These are phyloP conservation scores for Larix sibirica DNA, from an alignment of 83 land plant genomes.

Conservation along the genomic window DNA sequence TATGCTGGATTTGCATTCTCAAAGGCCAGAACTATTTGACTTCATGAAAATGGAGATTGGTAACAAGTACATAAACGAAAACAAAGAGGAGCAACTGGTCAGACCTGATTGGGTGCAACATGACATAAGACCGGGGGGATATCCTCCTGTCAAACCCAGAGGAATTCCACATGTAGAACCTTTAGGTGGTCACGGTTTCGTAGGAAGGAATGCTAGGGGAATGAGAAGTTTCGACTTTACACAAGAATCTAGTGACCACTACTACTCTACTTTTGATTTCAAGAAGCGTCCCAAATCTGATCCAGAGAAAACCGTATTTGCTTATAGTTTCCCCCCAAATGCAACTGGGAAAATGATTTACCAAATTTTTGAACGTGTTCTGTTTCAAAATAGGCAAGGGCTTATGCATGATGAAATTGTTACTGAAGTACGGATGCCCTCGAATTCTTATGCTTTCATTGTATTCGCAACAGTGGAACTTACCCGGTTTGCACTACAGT, in stretches of 20 bases:
- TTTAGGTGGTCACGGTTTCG: constrained; percentile 6
- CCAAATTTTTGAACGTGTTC: constrained; percentile 32
- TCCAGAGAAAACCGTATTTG: constrained; percentile 45
- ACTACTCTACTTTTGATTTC: constrained; percentile 4
- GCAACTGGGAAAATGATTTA: constrained; percentile 31
- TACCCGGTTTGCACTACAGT: constrained; percentile 22
- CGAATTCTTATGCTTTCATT: constrained; percentile 39
- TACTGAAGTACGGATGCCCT: constrained; percentile 32
- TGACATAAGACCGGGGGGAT: constrained; percentile 7
- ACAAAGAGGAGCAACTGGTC: constrained; percentile 21
- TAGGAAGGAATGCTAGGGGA: constrained; percentile 10
- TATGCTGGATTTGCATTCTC: constrained; percentile 37
- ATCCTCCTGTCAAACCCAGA: constrained; percentile 5
- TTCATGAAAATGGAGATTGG: constrained; percentile 46
- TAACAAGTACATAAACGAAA: constrained; percentile 18
- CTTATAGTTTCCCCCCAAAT: constrained; percentile 32
- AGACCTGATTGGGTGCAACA: constrained; percentile 12
- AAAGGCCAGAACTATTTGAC: constrained; percentile 24
- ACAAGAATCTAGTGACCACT: constrained; percentile 26
- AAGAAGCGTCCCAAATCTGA: constrained; percentile 28
- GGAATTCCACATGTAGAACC: constrained; percentile 11
- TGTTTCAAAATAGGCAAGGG: constrained; percentile 16
- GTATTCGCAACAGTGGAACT: constrained; percentile 29
- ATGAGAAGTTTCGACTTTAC: constrained; percentile 12
- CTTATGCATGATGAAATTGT: constrained; percentile 24